Evolutionary conservation across 306 rosid genomes (phyloP), one percentile per base, ranked within the genome.

Genomic region (Vigna mungo): DNA sequence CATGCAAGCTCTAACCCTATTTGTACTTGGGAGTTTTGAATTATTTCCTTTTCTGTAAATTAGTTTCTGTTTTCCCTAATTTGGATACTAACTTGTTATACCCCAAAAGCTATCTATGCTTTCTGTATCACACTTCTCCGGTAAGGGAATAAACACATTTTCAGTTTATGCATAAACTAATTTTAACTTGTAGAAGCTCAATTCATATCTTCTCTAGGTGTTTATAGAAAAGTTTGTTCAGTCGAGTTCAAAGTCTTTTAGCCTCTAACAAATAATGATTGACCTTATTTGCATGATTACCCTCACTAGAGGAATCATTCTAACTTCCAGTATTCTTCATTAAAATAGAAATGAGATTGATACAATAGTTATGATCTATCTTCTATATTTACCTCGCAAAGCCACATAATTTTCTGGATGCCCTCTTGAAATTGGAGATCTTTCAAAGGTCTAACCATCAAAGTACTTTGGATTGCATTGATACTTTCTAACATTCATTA

Each of bases 341-440:
- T 43, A 4, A 30, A 61, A 36, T 27, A 6, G 18, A 68, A 59
- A 36, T 15, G 3, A 18, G 73, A 69, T 36, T 10, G 49, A 71
- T 64, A 41, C 25, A 17, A 14, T 20, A 59, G 41, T 46, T 9
- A n/a, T 74, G 16, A 27, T 59, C 44, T 41, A 36, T 14, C 0
- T 54, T 73, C 30, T 11, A 21, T 62, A 30, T 47, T 66, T 47
- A 51, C 68, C 39, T 3, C 34, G 81, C 67, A 27, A 46, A 20
- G 52, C 39, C 83, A 30, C 48, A n/a, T 37, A 36, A 53, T 59
- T 23, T 58, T 80, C 56, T 7, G 12, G 39, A 68, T 59, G 39
- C 51, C 54, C 69, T 63, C 58, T 39, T 39, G 47, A 47, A 16
- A 21, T 25, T 73, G 70, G 13, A 3, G 20, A 74, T 65, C 27